A percentile compares a stretch with the other conserved stretches of the same genome.
These are phyloP conservation scores for Colletotrichum eremochloae DNA, from an alignment of 2,329 filamentous ascomycete genomes.

Conservation along the genomic window DNA sequence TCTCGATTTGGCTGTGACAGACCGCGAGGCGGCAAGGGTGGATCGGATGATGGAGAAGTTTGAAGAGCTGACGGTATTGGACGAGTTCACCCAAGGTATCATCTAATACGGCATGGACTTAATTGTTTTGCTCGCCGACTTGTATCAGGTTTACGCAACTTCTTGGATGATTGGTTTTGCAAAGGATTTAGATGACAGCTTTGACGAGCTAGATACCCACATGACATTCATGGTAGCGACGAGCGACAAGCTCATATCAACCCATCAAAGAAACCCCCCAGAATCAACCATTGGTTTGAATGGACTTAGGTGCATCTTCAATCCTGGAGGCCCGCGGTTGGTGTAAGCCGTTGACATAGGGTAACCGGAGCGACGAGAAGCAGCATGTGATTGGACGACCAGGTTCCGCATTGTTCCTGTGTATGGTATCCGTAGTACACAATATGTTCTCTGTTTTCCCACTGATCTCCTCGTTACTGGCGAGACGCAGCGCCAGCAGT, in stretches of 20 bases:
- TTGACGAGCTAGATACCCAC: not conserved
- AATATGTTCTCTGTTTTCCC: not conserved
- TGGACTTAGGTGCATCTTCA: not conserved
- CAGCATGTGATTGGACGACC: not conserved
- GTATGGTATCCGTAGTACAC: not conserved
- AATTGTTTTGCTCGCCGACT: too few relatives aligned
- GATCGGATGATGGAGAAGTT: slow-evolving; percentile 52
- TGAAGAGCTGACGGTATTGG: slow-evolving; percentile 44
- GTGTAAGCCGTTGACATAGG: not conserved
- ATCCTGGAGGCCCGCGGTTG: not conserved
- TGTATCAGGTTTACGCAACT: not conserved
- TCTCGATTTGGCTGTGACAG: slow-evolving; percentile 50
- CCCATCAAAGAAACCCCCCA: not conserved
- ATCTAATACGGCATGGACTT: not conserved
- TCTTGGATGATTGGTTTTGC: not conserved
- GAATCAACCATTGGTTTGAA: not conserved
- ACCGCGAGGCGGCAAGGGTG: slow-evolving; percentile 51
- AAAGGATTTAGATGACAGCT: not conserved
- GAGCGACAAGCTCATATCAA: not conserved
- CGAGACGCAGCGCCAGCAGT: not conserved
- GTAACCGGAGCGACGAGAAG: not conserved
- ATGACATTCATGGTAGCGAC: not conserved
- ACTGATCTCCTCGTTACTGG: not conserved
- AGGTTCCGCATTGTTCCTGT: not conserved
- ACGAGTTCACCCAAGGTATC: slow-evolving; percentile 36